Evolutionary conservation across 306 rosid genomes (phyloP), one percentile per base, ranked within the genome.

Genomic region (Lupinus albus): DNA sequence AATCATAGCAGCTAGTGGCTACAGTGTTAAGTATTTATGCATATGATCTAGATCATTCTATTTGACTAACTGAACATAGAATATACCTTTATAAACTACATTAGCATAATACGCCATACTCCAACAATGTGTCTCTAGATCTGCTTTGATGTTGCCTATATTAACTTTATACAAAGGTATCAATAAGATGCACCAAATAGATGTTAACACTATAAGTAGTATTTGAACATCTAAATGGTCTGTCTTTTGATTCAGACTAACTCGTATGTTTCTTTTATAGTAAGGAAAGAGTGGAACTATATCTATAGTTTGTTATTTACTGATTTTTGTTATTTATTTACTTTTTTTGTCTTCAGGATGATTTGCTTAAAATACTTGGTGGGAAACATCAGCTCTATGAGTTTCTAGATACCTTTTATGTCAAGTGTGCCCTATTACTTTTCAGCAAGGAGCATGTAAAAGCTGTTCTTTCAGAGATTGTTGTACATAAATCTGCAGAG

Each of bases 371-470:
- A 74, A 80, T 88, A 73, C 83, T 93, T 71, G 96, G 96, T 7
- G 97, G 86, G 81, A 90, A 88, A 67, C 97, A 93, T 78, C 85
- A 80, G 73, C 87, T 90, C 47, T 82, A 85, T 78, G 99, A 93
- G 38, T 93, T 93, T 68, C 84, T 90, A 74, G 76, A 76, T 78
- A 68, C 78, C 74, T 76, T 90, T 73, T 83, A 87, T 14, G 78
- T 93, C 70, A 90, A 90, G 77, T 88, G 94, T 65, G 85, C 99
- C 64, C 85, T 88, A 83, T 81, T 85, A 54, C 92, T 93, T 68
- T 93, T 93, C 92, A 85, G 86, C 85, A 93, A 90, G 91, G 99
- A 93, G 81, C 96, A 93, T 41, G 90, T 87, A 62, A 85, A 85
- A 76, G 92, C 80, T 61, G 62, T 88, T 84, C 85, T 90, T 78